Evolutionary conservation across 140 eudicot species (phyloP).

Genomic region (Oenanthe javanica): DNA sequence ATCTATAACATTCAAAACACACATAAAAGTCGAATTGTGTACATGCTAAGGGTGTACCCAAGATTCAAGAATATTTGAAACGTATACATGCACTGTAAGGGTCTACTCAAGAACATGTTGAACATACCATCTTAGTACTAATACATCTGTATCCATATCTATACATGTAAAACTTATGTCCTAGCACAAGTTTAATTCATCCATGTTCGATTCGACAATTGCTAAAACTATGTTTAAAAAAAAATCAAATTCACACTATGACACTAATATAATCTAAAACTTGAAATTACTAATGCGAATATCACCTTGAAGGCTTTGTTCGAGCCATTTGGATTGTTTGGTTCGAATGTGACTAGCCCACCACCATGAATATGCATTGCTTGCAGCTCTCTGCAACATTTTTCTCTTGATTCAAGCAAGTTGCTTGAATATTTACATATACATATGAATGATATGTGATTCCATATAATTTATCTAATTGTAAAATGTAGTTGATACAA

Average conservation of each 20-base stretch:
- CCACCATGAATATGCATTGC: slow-evolving; percentile 84
- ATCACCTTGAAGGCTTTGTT: slow-evolving; percentile 68
- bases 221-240: background rate
- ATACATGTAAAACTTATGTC: background rate
- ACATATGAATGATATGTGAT: background rate
- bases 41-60: background rate
- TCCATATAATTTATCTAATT: background rate
- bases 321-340: slow-evolving; percentile 91
- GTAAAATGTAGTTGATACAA: background rate
- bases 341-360: slow-evolving; percentile 87
- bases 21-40: background rate
- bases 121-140: no score
- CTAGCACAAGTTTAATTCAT: background rate
- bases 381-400: slow-evolving; percentile 74
- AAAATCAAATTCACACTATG: background rate
- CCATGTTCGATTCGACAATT: background rate
- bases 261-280: no score
- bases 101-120: no score
- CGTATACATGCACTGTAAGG: no score
- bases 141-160: no score
- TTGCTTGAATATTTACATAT: background rate
- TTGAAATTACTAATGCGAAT: background rate
- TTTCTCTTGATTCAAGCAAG: background rate
- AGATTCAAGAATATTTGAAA: no score
- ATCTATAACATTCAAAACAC: background rate